These are phyloP conservation scores for slime mould (Dictyostelium discoideum) DNA, from an alignment of 78 protist species.

Conservation along the genomic window dicty_2.7 NC_007091.3:2200501-2201000, in stretches of 20 bases:
- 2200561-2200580: conserved; percentile 48
- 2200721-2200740: background rate
- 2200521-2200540: conserved; percentile 23
- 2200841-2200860: conserved; percentile 73
- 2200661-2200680: background rate
- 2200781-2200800: conserved; percentile 71
- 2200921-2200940: conserved; percentile 65
- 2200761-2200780: conserved; percentile 66
- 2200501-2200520: conserved; percentile 66
- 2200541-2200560: conserved; percentile 51
- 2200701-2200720: conserved; percentile 18
- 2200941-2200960: conserved; percentile 82
- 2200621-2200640: conserved; percentile 79
- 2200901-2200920: conserved; percentile 71
- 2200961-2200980: conserved; percentile 76
- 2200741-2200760: background rate
- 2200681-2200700: conserved; percentile 23
- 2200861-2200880: conserved; percentile 58
- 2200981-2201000: conserved; percentile 78
- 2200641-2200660: conserved; percentile 69
- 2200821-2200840: conserved; percentile 85
- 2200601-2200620: conserved; percentile 71
- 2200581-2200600: conserved; percentile 71
- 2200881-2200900: conserved; percentile 74
- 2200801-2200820: conserved; percentile 85